Base-by-base conservation (phyloP, 768 basidiomycete genomes). In the Ramaria rubella region DNA sequence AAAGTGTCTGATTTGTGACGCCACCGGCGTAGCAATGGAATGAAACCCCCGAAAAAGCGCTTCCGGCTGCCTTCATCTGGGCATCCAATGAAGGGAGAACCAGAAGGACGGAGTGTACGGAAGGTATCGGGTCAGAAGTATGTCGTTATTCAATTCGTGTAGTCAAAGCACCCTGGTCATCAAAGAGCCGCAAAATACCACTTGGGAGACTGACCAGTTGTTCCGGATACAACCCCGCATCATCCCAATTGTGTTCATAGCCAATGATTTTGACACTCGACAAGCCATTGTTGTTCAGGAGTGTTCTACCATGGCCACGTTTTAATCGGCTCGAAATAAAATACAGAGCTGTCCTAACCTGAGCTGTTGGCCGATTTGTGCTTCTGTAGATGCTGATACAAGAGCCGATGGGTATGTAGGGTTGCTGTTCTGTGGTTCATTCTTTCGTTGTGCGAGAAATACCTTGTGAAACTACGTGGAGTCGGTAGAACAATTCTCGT, bases 191-290 rank as follows among this genome's bases (percentile, higher is more conserved):
- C 6, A 17, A 42, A 42, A 7, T 19, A 17, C 11, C n/a, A n/a
- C n/a, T n/a, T 38, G n/a, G 9, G 30, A 27, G 4, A 64, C 73
- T 53, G 38, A 79, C 79, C 72, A 76, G 60, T 70, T 79, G 69
- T 1, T 84, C 75, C 0, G 87, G 82, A 60, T 89, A 89, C 12
- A 73, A 68, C 5, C 72, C 79, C 14, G 85, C 83, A 58, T 81
- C 76, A 50, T 76, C 71, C 88, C 88, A 90, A 63, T 90, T 90
- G 61, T 90, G 87, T 62, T 87, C 81, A 59, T 74, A 79, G 23
- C 86, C 87, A 31, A 88, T 74, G 36, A 90, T 73, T 67, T 81
- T 85, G 38, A 82, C 79, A 17, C 64, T 62, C 0, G 75, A 74
- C 44, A 87, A 76, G 0, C 83, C 82, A 57, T 85, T 82, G 44